Percentiles rank a stretch among this genome's conserved stretches.
Conservation (phyloP, 1,284 basidiomycete genomes). For the Cystobasidium sp. region DNA sequence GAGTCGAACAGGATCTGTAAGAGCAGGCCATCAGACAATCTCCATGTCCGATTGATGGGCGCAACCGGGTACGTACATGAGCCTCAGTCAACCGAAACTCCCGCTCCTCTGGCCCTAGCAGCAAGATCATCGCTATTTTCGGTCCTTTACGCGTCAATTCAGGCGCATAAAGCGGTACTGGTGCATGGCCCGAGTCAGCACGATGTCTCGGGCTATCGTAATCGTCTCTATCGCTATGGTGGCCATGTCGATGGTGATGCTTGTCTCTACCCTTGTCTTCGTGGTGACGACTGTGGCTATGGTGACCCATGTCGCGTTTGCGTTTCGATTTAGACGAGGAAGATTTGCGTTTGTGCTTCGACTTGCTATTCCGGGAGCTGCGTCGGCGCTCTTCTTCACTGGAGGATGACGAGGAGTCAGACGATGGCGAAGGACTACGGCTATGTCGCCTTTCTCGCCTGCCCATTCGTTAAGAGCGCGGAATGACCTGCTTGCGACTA, state of each 20-base stretch:
- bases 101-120: slow-evolving; percentile 28
- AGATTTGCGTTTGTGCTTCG: not conserved
- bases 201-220: not conserved
- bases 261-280: slow-evolving; percentile 7
- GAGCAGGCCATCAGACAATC: not conserved
- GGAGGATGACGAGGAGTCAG: slow-evolving; percentile 17
- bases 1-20: slow-evolving; percentile 37
- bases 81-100: slow-evolving; percentile 41
- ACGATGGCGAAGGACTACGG: slow-evolving; percentile 5
- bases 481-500: not conserved
- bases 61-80: not conserved
- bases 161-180: slow-evolving; percentile 7
- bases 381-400: slow-evolving; percentile 17
- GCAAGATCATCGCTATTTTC: slow-evolving; percentile 32
- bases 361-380: not conserved
- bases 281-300: not conserved
- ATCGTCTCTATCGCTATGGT: not conserved
- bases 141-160: slow-evolving; percentile 12
- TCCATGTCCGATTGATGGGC: not conserved
- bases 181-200: slow-evolving; percentile 9
- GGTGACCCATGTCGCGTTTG: slow-evolving; percentile 6
- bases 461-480: slow-evolving; percentile 16
- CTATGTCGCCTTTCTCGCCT: slow-evolving; percentile 21
- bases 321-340: slow-evolving; percentile 8
- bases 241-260: not conserved